Evolutionary conservation across 1,284 basidiomycete genomes (phyloP).

Genomic region (Cutaneotrichosporon sp.): DNA sequence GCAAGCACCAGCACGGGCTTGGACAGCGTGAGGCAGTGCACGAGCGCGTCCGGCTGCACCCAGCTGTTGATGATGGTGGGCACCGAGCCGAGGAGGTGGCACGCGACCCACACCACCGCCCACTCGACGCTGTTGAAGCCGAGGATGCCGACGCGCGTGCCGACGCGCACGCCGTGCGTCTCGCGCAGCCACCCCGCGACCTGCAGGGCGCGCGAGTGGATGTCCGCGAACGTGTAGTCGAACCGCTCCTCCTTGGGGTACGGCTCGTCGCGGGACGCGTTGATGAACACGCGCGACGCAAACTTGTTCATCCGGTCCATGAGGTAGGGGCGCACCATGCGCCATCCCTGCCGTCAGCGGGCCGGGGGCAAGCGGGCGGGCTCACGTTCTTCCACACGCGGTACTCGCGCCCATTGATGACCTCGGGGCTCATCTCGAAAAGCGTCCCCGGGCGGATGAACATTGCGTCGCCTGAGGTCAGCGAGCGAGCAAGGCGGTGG

Average conservation of each 20-base stretch:
- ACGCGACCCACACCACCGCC: constrained; percentile 31
- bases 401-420: constrained; percentile 17
- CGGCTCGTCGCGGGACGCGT: constrained; percentile 26
- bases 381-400: constrained; percentile 19
- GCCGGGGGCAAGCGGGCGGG: not conserved
- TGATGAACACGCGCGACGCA: constrained; percentile 36
- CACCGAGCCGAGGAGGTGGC: constrained; percentile 42
- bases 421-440: constrained; percentile 18
- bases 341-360: constrained; percentile 28
- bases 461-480: constrained; percentile 16
- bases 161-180: constrained; percentile 31
- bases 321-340: constrained; percentile 40
- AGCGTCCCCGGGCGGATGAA: constrained; percentile 15
- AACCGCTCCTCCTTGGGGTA: constrained; percentile 10
- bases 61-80: constrained; percentile 33
- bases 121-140: constrained; percentile 34
- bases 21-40: constrained; percentile 35
- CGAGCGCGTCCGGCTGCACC: constrained; percentile 18
- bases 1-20: constrained; percentile 33
- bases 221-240: constrained; percentile 35
- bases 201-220: constrained; percentile 27
- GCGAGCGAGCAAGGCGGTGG: not conserved
- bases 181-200: constrained; percentile 40
- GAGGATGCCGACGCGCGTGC: constrained; percentile 39
- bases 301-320: constrained; percentile 28